Evolutionary conservation across 2,329 filamentous ascomycete genomes (phyloP).

Genomic region (Talaromyces sp.): DNA sequence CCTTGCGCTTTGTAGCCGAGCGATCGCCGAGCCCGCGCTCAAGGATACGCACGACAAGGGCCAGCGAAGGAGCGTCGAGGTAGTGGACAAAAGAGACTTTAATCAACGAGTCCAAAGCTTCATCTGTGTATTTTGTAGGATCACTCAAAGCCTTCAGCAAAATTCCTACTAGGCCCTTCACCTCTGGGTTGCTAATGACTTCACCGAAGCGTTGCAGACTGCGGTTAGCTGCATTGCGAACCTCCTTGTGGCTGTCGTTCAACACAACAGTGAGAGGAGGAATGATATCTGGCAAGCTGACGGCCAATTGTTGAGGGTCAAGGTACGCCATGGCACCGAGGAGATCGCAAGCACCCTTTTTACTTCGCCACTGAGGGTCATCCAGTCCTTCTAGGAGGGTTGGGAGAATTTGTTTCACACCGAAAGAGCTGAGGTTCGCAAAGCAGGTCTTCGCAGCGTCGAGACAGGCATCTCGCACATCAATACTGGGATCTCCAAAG

Average conservation of each 20-base stretch:
- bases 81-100: slow-evolving; percentile 99
- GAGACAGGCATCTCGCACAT: slow-evolving; percentile 88
- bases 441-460: slow-evolving; percentile 94
- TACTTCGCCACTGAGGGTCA: slow-evolving; percentile 95
- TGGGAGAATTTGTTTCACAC: slow-evolving; percentile 89
- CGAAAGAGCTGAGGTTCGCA: slow-evolving; percentile 85
- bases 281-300: slow-evolving; percentile 92
- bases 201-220: slow-evolving; percentile 97
- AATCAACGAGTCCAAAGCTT: slow-evolving; percentile 87
- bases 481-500: slow-evolving; percentile 80
- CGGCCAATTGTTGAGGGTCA: slow-evolving; percentile 87
- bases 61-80: slow-evolving; percentile 91
- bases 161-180: slow-evolving; percentile 85
- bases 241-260: slow-evolving; percentile 98
- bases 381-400: slow-evolving; percentile 87
- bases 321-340: slow-evolving; percentile 98
- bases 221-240: slow-evolving; percentile 83
- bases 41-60: slow-evolving; percentile 88
- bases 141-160: slow-evolving; percentile 95
- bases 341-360: slow-evolving; percentile 94
- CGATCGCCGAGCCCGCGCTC: slow-evolving; percentile 87
- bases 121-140: slow-evolving; percentile 93
- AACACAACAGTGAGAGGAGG: slow-evolving; percentile 88
- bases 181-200: slow-evolving; percentile 95
- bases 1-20: slow-evolving; percentile 92